Evolutionary conservation across 768 basidiomycete species (phyloP).

Genomic region (Trametes cubensis): DNA sequence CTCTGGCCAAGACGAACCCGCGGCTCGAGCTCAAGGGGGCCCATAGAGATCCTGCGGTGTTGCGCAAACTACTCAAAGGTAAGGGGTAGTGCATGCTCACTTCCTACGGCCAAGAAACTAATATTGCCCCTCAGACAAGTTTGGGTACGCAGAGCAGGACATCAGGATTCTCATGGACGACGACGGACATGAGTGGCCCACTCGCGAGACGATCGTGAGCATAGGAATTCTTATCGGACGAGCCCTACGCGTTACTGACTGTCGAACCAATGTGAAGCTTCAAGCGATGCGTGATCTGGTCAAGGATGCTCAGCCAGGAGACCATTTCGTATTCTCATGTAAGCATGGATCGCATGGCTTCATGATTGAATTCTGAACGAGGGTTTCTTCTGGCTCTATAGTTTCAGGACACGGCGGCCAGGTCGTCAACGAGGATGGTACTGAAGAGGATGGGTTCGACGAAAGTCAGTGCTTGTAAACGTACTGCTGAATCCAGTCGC

Average conservation of each 20-base stretch:
- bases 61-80: conserved; percentile 43
- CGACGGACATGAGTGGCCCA: conserved; percentile 40
- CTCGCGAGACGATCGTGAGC: conserved; percentile 48
- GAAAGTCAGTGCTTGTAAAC: conserved; percentile 44
- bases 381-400: conserved; percentile 17
- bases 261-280: conserved; percentile 34
- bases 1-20: background rate
- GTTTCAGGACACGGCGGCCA: conserved; percentile 57
- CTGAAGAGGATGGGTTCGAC: conserved; percentile 54
- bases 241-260: too few species aligned
- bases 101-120: too few species aligned
- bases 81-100: conserved; percentile 1
- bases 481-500: background rate
- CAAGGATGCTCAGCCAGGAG: conserved; percentile 45
- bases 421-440: conserved; percentile 43
- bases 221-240: background rate
- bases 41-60: conserved; percentile 41
- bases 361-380: too few species aligned
- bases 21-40: conserved; percentile 36
- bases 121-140: conserved; percentile 34
- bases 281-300: conserved; percentile 49
- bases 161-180: conserved; percentile 50
- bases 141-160: conserved; percentile 42
- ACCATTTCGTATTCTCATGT: conserved; percentile 64
- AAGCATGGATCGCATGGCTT: conserved; percentile 15